Evolutionary conservation across 768 basidiomycete species (phyloP).

Genomic region (Hygrophoropsis aurantiaca): DNA sequence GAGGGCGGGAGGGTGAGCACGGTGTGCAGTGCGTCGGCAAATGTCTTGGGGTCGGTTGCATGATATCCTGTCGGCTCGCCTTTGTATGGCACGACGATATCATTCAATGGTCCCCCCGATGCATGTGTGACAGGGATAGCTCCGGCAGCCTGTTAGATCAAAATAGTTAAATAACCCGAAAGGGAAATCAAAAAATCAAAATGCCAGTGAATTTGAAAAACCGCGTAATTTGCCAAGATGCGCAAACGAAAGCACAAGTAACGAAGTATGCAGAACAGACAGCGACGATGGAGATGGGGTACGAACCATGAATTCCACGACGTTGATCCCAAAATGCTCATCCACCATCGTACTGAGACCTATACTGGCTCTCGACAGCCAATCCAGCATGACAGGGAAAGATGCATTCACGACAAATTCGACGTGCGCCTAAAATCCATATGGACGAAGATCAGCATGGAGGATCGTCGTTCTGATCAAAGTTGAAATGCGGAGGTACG

Average conservation of each 20-base stretch:
- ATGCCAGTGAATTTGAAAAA: background rate
- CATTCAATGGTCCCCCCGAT: constrained; percentile 87
- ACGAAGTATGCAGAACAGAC: too few species aligned
- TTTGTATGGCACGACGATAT: constrained; percentile 84
- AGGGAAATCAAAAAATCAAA: background rate
- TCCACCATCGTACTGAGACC: constrained; percentile 97
- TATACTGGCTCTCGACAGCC: constrained; percentile 75
- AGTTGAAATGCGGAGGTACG: constrained; percentile 14
- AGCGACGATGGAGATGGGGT: constrained; percentile 2
- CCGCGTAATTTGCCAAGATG: background rate
- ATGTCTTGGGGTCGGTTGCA: constrained; percentile 62
- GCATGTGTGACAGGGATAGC: constrained; percentile 90
- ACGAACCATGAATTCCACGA: constrained; percentile 95
- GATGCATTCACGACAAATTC: constrained; percentile 83
- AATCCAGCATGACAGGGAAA: constrained; percentile 65
- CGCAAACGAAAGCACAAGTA: background rate
- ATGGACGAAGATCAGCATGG: background rate
- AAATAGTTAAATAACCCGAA: too few species aligned
- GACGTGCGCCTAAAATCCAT: constrained; percentile 55
- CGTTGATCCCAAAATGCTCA: constrained; percentile 97
- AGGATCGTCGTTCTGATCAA: background rate
- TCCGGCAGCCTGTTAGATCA: constrained; percentile 74
- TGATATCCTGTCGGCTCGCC: constrained; percentile 81
- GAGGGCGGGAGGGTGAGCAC: constrained; percentile 56
- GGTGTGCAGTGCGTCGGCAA: constrained; percentile 64